phyloP scores from a whole-genome alignment of 768 basidiomycete species.

The Sutorius australiensis region DNA sequence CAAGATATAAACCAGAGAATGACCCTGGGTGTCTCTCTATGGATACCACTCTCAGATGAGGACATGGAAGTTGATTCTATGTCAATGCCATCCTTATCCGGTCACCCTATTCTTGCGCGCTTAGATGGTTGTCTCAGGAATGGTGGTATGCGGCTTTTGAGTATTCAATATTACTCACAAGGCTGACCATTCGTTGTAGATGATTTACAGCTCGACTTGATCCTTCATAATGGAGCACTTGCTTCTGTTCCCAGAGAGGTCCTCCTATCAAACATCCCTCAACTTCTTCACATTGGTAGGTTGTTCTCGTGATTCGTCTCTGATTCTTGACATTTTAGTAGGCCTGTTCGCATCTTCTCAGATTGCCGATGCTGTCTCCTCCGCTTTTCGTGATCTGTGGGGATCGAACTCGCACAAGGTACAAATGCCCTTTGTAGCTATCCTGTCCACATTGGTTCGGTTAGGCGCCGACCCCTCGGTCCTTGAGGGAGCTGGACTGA shows the following conservation, averaged over 20 bases:
- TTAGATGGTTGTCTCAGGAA: constrained; percentile 32
- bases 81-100: constrained; percentile 6
- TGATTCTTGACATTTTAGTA: constrained; percentile 11
- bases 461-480: constrained; percentile 43
- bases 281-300: constrained; percentile 43
- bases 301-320: background rate
- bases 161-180: background rate
- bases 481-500: constrained; percentile 36
- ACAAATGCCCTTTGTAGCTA: constrained; percentile 33
- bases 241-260: constrained; percentile 29
- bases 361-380: constrained; percentile 30
- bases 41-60: constrained; percentile 24
- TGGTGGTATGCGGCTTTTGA: constrained; percentile 33
- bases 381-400: constrained; percentile 36
- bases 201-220: constrained; percentile 31
- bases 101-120: constrained; percentile 25
- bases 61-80: constrained; percentile 21
- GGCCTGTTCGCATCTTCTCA: constrained; percentile 23
- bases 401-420: constrained; percentile 11
- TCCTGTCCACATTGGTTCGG: constrained; percentile 37
- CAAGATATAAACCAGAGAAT: constrained; percentile 19
- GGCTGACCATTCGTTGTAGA: constrained; percentile 33
- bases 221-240: constrained; percentile 44
- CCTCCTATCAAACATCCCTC: constrained; percentile 32
- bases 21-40: constrained; percentile 29